Evolutionary conservation across 768 basidiomycete genomes (phyloP).

Genomic region (Pseudohyphozyma bogoriensis): DNA sequence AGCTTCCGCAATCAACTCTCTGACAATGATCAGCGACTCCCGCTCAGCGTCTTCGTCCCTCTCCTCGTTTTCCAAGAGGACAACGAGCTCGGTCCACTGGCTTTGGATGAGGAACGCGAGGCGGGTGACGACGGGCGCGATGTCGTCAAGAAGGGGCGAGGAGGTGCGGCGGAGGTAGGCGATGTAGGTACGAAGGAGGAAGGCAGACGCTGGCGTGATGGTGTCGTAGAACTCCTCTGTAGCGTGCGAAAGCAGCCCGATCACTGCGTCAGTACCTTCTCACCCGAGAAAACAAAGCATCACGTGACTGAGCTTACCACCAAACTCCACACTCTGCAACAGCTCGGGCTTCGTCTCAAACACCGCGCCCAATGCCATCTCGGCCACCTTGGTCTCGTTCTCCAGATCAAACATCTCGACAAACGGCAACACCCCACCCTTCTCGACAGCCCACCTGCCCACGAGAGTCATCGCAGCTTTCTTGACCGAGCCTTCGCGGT

Average conservation of each 20-base stretch:
- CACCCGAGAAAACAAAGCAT: too few species aligned
- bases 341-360: constrained; percentile 59
- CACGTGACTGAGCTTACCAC: constrained; percentile 46
- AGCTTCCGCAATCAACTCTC: constrained; percentile 69
- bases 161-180: constrained; percentile 55
- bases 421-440: constrained; percentile 39
- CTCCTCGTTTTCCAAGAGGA: constrained; percentile 36
- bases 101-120: constrained; percentile 66
- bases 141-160: constrained; percentile 53
- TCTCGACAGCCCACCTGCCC: constrained; percentile 56
- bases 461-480: constrained; percentile 63
- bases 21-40: constrained; percentile 58
- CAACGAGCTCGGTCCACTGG: constrained; percentile 57
- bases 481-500: constrained; percentile 65
- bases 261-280: too few species aligned
- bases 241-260: neutral
- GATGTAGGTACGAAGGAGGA: constrained; percentile 72
- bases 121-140: constrained; percentile 71
- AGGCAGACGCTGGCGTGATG: constrained; percentile 63
- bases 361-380: constrained; percentile 62
- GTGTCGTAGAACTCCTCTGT: constrained; percentile 61
- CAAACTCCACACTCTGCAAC: constrained; percentile 58
- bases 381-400: constrained; percentile 46
- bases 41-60: constrained; percentile 42
- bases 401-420: constrained; percentile 37